Evolutionary conservation across 441 rosid species (phyloP).

Genomic region (Populus hybrid): DNA sequence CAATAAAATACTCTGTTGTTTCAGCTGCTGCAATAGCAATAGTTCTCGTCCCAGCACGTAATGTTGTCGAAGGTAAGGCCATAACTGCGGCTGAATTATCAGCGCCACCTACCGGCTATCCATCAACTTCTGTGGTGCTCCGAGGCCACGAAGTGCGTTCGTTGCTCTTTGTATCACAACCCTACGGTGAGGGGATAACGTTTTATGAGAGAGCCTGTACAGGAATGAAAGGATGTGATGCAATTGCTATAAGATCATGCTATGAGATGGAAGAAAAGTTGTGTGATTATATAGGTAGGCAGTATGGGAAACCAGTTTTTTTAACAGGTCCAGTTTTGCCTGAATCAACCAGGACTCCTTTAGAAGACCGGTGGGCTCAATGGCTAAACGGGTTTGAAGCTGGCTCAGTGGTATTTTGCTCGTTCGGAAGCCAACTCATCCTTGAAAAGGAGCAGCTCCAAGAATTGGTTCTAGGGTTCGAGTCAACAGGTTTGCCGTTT

Average conservation of each 20-base stretch:
- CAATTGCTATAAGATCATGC: background rate
- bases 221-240: background rate
- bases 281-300: background rate
- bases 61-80: background rate
- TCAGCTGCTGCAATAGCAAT: background rate
- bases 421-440: slow-evolving; percentile 21
- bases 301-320: background rate
- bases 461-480: slow-evolving; percentile 27
- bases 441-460: slow-evolving; percentile 19
- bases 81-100: background rate
- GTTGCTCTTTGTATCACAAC: background rate
- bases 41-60: slow-evolving; percentile 1
- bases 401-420: slow-evolving; percentile 5
- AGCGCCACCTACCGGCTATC: background rate
- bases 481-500: slow-evolving; percentile 22
- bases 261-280: background rate
- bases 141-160: background rate
- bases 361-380: background rate
- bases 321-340: background rate
- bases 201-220: background rate
- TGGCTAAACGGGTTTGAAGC: background rate
- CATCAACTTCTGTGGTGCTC: background rate
- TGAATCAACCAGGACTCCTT: background rate
- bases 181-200: background rate
- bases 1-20: background rate